Base-by-base conservation (phyloP, 2,329 filamentous ascomycete genomes). In the Penicillium paneum region DNA sequence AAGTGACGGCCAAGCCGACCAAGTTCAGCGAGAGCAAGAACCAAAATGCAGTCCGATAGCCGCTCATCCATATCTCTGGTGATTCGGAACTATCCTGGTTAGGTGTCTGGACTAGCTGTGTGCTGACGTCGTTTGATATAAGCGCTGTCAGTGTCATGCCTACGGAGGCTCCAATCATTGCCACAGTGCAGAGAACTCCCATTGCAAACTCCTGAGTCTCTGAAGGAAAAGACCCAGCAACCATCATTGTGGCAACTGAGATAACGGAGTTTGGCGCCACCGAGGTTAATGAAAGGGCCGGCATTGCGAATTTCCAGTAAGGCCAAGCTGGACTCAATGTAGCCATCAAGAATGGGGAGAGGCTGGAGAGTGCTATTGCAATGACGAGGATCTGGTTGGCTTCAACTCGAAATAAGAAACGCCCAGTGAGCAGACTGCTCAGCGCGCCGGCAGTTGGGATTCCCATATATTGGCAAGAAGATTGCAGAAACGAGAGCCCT, bases 11-110 rank as follows among this genome's bases (percentile, higher is more conserved):
- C 29, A 52, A 35, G 3, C 36, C 28, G 5, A 36, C 26, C 19
- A 52, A 15, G 31, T 40, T 55, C 8, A 55, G 10, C 5, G 29
- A 24, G 15, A 52, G 44, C 17, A 55, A 45, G 15, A 55, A 52
- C n/a, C 32, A 52, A 15, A 55, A 55, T 26, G 53, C 36, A 19
- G 29, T n/a, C 24, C 36, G 48, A 47, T 52, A 55, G 2, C 52
- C 52, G 5, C n/a, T 26, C 41, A 55, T 55, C 26, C 40, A 52
- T 26, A 13, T 26, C 5, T 28, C 36, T 17, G 48, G 29, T 12
- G 36, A 35, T 15, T 43, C 15, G 4, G 19, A 8, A 12, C 8
- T 19, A 2, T 8, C 13, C 0, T 13, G 24, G 7, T 19, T 4
- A 1, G 38, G 21, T 0, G 4, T 31, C 1, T 17, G 31, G 2